Evolutionary conservation across 768 basidiomycete species (phyloP), one percentile per base, ranked within the genome.

Genomic region (Lentinula edodes): DNA sequence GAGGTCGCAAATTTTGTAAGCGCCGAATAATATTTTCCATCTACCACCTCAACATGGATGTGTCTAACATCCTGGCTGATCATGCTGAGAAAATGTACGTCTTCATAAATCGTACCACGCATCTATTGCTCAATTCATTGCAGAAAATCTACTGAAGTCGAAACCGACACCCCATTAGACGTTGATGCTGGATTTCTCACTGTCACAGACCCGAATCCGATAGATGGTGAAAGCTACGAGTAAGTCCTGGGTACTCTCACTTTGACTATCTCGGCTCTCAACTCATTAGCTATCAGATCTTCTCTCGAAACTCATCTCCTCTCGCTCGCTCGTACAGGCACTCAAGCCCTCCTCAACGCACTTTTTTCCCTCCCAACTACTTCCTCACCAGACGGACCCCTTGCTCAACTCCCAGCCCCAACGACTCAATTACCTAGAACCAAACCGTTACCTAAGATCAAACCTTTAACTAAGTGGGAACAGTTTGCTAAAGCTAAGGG

Each of bases 401-500:
- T 93, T 53, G 92, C 90, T 1, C 80, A 85, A 60, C 88, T 97
- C 3, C 95, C 96, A 0, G 69, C 84, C 1, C 90, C 92, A 2
- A 83, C 80, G 1, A 91, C 89, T 32, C 77, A 79, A 52, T 83
- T 98, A 0, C 97, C 97, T 0, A 85, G 97, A 23, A 83, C 94
- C 35, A 98, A 99, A 72, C 93, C 91, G 0, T 79, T 98, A 2
- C 97, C 95, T 0, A 95, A 94, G 68, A 90, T 91, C 2, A 97
- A 96, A 74, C 88, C 89, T 8, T 86, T 82, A 38, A 98, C 96
- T 6, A 98, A 97, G 74, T 99, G 97, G 97, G 93, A 98, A 77
- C 80, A 84, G 60, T 99, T 98, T 69, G 96, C 96, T 5, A 86
- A 87, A 52, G 88, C 91, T 41, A 98, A 97, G 77, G 97, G 97